phyloP scores from a whole-genome alignment of 164 flowering plant species.

The Annona cherimola region DNA sequence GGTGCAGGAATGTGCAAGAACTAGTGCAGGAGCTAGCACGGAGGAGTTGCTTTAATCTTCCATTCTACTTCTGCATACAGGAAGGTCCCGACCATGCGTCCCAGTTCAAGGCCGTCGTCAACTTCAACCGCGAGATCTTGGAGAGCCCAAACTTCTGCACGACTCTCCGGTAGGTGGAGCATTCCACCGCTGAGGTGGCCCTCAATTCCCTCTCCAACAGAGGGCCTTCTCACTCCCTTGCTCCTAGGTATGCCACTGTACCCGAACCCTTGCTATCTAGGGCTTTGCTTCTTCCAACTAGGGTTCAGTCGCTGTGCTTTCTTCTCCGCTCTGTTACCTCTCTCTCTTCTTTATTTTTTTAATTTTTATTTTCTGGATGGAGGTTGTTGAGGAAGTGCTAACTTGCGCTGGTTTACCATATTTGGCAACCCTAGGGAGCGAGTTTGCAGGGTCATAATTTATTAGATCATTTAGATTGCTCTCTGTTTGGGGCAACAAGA shows the following conservation, averaged over 20 bases:
- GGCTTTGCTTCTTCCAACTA: background rate
- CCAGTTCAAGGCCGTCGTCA: slow-evolving; percentile 82
- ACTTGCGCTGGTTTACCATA: background rate
- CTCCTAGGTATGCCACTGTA: slow-evolving; percentile 56
- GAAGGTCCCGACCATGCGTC: slow-evolving; percentile 99
- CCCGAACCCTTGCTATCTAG: background rate
- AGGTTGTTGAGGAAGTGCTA: background rate
- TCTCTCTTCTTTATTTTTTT: background rate
- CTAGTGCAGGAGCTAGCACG: slow-evolving; percentile 99
- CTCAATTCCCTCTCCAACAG: slow-evolving; percentile 67
- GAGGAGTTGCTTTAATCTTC: slow-evolving; percentile 92
- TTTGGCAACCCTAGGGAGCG: background rate
- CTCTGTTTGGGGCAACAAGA: too few relatives aligned
- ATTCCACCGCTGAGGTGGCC: slow-evolving; percentile 95
- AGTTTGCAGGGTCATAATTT: background rate
- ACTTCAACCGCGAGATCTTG: slow-evolving; percentile 84
- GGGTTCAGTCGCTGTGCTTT: slow-evolving; percentile 1
- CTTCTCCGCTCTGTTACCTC: background rate
- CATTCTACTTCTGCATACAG: slow-evolving; percentile 74
- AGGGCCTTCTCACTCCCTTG: slow-evolving; percentile 82
- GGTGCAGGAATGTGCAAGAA: slow-evolving; percentile 71
- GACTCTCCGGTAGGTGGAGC: slow-evolving; percentile 93
- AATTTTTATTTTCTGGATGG: background rate
- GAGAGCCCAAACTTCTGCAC: slow-evolving; percentile 78
- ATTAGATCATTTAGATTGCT: too few relatives aligned